Evolutionary conservation across 805 yeast genomes (phyloP), one percentile per base, ranked within the genome.

Genomic region (Candida odintsovae): DNA sequence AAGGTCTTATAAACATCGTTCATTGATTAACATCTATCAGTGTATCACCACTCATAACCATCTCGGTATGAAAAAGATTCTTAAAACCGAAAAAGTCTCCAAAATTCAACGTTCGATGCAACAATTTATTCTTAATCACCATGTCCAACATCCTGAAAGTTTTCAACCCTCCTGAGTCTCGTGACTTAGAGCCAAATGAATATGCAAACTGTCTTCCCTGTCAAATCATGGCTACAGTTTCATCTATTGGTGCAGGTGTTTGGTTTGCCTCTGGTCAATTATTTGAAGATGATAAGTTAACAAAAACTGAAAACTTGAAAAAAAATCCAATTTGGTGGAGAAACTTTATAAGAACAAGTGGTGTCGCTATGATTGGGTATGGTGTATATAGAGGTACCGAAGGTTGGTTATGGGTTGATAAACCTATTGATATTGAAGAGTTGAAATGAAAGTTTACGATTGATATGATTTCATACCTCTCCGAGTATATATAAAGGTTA

Each of bases 321-420:
- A 61, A 58, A 48, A 69, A 71, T 43, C 86, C 87, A 1, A 44
- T 54, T 15, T 80, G 86, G 86, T 86, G 90, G 85, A 77, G 76
- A 57, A 60, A 63, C 12, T 60, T 77, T 1, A 68, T 84, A 8
- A 72, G 80, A 38, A 68, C 72, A 0, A 56, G 72, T 9, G 95
- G 94, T 5, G 69, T 67, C 0, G 75, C 70, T 0, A 62, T 86
- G 42, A 55, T 85, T 2, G 69, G 70, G 0, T 73, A 78, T 45
- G 95, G 90, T 0, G 41, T 79, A 11, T 75, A 73, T 50, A 70
- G 94, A 49, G 84, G 84, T 1, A 75, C 78, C 6, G 87, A 85
- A 55, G 83, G 82, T 3, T 76, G 73, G 75, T 49, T 75, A 10
- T 77, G 81, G 82, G 72, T 20, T 3, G 39, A 36, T 36, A 20